Evolutionary conservation across 306 rosid genomes (phyloP), one percentile per base, ranked within the genome.

Genomic region (Heteromeles arbutifolia): DNA sequence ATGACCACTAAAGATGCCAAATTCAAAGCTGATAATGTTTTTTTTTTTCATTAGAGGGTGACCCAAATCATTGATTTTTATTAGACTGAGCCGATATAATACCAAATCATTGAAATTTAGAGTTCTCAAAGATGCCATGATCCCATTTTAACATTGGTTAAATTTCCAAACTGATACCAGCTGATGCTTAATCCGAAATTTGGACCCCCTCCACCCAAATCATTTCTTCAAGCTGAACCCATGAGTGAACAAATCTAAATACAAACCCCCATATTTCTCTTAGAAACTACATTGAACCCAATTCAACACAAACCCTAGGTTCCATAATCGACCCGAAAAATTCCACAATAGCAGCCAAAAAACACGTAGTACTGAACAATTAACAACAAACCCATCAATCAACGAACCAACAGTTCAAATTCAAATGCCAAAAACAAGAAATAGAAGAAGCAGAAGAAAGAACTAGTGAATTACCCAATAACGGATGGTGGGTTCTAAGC

Each of bases 401-500:
- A 71, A 22, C 5, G 34, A 19, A 29, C 18, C 59, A 43, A 25
- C 24, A 4, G 6, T 24, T 73, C 58, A 64, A 2, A 5, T 25
- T 6, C 17, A 73, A 73, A 34, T 17, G 8, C 11, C 34, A 37
- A 37, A 11, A 6, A 4, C 2, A 8, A 10, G 62, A 74, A 63
- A 29, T 14, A 21, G 22, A 8, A 7, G 26, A 39, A 12, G 37
- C 52, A 69, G 65, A 45, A 26, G 10, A 57, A 61, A 21, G 26
- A 48, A 22, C 9, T 31, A 45, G 70, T 4, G 70, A 65, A 65
- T 34, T 65, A 65, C 70, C 70, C 45, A 34, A 65, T 64, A 31
- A 34, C 6, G 17, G 48, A 26, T 19, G 18, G 11, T 8, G 21
- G 76, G 69, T 22, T 24, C 79, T 75, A 93, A 63, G 88, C 85